Base-by-base conservation (phyloP, 2,329 filamentous ascomycete species). In the Pseudogymnoascus sp. region DNA sequence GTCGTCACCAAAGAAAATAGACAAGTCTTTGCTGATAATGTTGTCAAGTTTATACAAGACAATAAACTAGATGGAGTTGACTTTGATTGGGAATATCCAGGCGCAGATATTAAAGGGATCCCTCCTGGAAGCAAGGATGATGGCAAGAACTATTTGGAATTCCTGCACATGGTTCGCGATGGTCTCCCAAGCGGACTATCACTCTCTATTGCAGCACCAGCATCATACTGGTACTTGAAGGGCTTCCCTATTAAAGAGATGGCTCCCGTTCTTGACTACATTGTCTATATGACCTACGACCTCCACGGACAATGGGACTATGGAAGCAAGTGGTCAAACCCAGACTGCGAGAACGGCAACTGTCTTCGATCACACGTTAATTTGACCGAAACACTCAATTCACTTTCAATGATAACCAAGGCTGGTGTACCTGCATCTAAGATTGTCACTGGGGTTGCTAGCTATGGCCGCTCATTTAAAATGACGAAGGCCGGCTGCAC, bases 71-170 rank as follows among this genome's bases (percentile, higher is more conserved):
- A 76, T 64, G 74, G 74, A 0, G 64, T 75, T 2, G 69, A 74
- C 60, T 64, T 71, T 36, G 76, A 77, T 66, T 82, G 79, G 80
- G 77, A 73, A 63, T 77, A 80, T 35, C 69, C 70, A 23, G 67
- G 63, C 8, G 70, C 66, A 6, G 75, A 77, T 65, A 74, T 77
- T 42, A 72, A 73, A 1, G 75, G 70, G 1, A 74, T 76, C 42
- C 76, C 76, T 31, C 59, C 68, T 0, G 74, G 67, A 10, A 66
- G 61, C 38, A 19, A 61, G 1, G 67, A 65, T 0, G 75, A 77
- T 26, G 69, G 74, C 4, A 8, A 65, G 2, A 74, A 76, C 60
- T 79, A 78, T 63, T 66, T 74, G 2, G 28, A 64, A 8, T 75
- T 76, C 62, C 66, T 78, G 1, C 66, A 64, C 10, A 35, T 69